Base-by-base conservation (phyloP, 2,329 filamentous ascomycete genomes). In the Fusarium chaquense region DNA sequence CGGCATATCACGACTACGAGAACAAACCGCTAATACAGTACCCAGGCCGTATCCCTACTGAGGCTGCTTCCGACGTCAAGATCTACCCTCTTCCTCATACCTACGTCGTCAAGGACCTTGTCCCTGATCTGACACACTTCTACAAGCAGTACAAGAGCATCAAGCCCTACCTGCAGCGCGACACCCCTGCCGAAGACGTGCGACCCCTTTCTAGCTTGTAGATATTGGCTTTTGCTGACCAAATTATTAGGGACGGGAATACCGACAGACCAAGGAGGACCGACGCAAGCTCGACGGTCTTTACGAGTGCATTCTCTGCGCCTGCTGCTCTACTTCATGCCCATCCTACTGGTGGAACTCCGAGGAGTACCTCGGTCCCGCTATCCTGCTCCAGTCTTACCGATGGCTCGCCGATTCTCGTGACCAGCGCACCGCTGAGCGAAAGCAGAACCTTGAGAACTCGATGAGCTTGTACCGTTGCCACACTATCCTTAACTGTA, bases 121-220 rank as follows among this genome's bases (percentile, higher is more conserved):
- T 99, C 35, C 95, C 96, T 63, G 96, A 99, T 80, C 86, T 99
- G 85, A 99, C 96, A 69, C 92, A 96, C 78, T 98, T 99, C 86
- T 99, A 99, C 90, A 98, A 98, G 89, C 96, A 99, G 87, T 99
- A 99, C 89, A 97, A 98, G 85, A 98, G 94, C 18, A 98, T 99
- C 84, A 97, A 98, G 90, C 96, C 96, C 44, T 99, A 97, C 82
- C 90, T 99, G 56, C 96, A 98, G 86, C 90, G 94, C 78, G 91
- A 94, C 70, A 96, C 93, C 30, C 91, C 93, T 58, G 85, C 93
- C 44, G 89, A 90, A 73, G 93, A 98, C 79, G 93, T 97, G 87
- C 80, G 51, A 46, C 43, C 40, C 28, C 36, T 26, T 36, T 64
- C 51, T 59, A 5, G 53, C 47, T 6, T 26, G 24, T 49, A 56